These are phyloP conservation scores for Trichoderma oligosporum DNA, from an alignment of 2,329 filamentous ascomycete genomes.

Conservation along the genomic window DNA sequence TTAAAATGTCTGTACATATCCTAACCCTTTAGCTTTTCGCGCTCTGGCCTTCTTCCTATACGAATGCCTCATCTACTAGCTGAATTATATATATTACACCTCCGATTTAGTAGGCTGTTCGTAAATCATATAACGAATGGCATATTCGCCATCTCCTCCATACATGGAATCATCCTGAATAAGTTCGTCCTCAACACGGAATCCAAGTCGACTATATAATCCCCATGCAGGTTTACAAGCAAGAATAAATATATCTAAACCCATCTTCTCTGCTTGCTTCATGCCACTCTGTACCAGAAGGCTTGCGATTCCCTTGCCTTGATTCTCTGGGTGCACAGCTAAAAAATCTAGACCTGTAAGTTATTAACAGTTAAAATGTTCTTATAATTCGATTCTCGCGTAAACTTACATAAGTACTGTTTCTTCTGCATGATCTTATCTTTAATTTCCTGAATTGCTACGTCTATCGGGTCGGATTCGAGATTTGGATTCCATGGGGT, in stretches of 20 bases:
- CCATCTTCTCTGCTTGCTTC: constrained; percentile 25
- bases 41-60: background rate
- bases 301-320: constrained; percentile 28
- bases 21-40: background rate
- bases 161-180: constrained; percentile 27
- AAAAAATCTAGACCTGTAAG: constrained; percentile 28
- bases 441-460: background rate
- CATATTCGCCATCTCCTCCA: background rate
- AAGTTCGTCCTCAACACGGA: constrained; percentile 24
- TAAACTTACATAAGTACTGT: background rate
- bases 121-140: constrained; percentile 1
- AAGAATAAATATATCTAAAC: constrained; percentile 26
- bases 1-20: background rate
- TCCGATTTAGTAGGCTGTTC: background rate
- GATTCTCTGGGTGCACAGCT: constrained; percentile 30
- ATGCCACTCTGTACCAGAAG: constrained; percentile 28
- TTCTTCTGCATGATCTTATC: background rate
- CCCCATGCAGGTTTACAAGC: constrained; percentile 24
- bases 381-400: background rate
- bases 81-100: too few species aligned
- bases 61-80: background rate
- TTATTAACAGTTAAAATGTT: background rate
- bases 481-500: constrained; percentile 20
- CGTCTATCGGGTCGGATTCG: constrained; percentile 7
- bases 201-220: constrained; percentile 27